Conservation (phyloP, 257 asterid species). For the Haberlea rhodopensis region DNA sequence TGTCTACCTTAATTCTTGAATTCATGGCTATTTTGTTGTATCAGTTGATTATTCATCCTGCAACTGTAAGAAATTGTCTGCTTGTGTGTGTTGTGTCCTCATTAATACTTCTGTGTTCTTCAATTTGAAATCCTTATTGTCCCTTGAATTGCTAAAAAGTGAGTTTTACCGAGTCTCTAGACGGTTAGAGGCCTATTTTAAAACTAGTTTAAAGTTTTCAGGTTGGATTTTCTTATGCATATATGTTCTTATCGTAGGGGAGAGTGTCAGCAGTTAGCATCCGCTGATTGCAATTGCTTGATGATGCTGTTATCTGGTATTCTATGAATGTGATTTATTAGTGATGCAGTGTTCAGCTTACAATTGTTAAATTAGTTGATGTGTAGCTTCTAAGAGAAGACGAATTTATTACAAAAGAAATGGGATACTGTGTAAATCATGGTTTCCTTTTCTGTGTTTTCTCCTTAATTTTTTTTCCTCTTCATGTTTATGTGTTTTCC, state of each 20-base stretch:
- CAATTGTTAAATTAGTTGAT: neutral
- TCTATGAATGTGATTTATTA: neutral
- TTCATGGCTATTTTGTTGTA: neutral
- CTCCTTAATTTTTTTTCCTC: neutral
- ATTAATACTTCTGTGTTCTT: neutral
- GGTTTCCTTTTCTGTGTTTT: neutral
- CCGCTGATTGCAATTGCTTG: neutral
- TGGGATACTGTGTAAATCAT: neutral
- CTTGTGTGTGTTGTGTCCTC: neutral
- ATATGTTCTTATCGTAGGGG: neutral
- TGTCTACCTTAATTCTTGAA: slow-evolving; percentile 13
- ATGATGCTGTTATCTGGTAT: slow-evolving; percentile 11
- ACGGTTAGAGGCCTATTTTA: neutral
- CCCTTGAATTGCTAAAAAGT: too few relatives aligned
- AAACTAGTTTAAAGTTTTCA: neutral
- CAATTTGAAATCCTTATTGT: neutral
- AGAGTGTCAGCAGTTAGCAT: too few relatives aligned
- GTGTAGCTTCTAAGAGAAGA: neutral
- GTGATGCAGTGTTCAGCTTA: neutral
- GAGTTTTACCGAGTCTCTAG: neutral
- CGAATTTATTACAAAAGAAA: neutral
- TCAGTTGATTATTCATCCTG: slow-evolving; percentile 4
- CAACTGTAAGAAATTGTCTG: neutral
- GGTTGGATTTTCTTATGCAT: neutral
- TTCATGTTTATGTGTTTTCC: neutral